Conservation (phyloP, 2,329 filamentous ascomycete species). For the Myriosclerotinia curreyana region DNA sequence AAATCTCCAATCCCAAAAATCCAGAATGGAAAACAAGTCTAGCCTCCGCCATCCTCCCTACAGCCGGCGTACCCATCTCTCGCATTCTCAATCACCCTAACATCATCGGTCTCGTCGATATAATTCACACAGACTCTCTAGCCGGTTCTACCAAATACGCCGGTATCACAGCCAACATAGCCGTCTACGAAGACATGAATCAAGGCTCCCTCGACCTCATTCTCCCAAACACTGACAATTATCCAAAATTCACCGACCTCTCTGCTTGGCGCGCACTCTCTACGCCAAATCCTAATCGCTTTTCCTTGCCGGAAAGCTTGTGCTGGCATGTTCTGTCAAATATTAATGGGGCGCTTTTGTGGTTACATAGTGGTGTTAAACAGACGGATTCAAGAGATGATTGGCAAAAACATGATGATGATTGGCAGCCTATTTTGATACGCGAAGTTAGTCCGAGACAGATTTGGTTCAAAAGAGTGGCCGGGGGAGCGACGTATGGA, state of each 20-base stretch:
- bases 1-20: constrained; percentile 21
- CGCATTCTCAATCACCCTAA: constrained; percentile 38
- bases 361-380: constrained; percentile 50
- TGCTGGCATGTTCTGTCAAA: constrained; percentile 55
- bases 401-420: constrained; percentile 38
- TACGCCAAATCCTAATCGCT: constrained; percentile 32
- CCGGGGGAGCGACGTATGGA: constrained; percentile 50
- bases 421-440: constrained; percentile 54
- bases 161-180: constrained; percentile 34
- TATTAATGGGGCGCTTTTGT: constrained; percentile 49
- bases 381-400: constrained; percentile 31
- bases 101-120: constrained; percentile 36
- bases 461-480: constrained; percentile 51
- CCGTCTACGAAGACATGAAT: constrained; percentile 54
- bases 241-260: constrained; percentile 27
- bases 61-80: constrained; percentile 29
- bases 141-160: constrained; percentile 20
- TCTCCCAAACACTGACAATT: constrained; percentile 34
- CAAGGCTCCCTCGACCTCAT: constrained; percentile 49
- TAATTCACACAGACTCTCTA: constrained; percentile 27
- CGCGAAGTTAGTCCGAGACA: constrained; percentile 47
- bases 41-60: constrained; percentile 30
- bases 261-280: constrained; percentile 30
- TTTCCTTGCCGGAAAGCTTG: constrained; percentile 48
- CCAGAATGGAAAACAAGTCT: constrained; percentile 26